Evolutionary conservation across 106 monocot species (phyloP).

Genomic region (Dioscorea zingiberensis): DNA sequence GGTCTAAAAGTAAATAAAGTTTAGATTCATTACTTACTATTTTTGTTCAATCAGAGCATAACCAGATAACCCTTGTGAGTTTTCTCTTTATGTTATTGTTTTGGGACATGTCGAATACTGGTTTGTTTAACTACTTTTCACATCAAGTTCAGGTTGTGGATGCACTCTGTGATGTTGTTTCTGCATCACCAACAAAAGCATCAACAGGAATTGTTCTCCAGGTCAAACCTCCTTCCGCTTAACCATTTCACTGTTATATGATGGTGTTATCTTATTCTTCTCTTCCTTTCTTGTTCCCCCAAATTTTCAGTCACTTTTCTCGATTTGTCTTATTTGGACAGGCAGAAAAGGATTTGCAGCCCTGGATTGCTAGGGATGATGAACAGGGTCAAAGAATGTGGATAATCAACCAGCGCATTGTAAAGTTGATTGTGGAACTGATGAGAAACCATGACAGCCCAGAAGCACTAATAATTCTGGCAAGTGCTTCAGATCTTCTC

Average conservation of each 20-base stretch:
- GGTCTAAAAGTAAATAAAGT: too few relatives aligned
- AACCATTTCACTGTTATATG: neutral
- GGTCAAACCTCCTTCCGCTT: constrained; percentile 34
- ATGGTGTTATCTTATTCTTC: neutral
- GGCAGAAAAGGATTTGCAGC: constrained; percentile 96
- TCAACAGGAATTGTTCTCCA: constrained; percentile 93
- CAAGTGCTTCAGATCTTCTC: constrained; percentile 93
- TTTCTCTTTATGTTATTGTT: neutral
- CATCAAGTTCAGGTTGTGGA: constrained; percentile 69
- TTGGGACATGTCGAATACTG: neutral
- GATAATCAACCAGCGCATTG: constrained; percentile 91
- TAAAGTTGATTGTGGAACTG: constrained; percentile 82
- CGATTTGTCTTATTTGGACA: constrained; percentile 24
- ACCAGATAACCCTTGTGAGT: too few relatives aligned
- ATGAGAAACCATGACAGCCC: constrained; percentile 78
- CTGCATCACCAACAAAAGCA: constrained; percentile 93
- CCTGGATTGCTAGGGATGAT: constrained; percentile 98
- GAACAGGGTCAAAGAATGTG: constrained; percentile 87
- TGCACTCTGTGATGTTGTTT: constrained; percentile 91
- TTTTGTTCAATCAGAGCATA: too few relatives aligned
- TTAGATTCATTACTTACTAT: too few relatives aligned
- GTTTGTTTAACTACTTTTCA: neutral
- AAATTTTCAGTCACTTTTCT: constrained; percentile 14
- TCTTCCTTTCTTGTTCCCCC: too few relatives aligned
- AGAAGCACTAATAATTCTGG: constrained; percentile 75